Conservation (phyloP, 1,284 basidiomycete genomes). For the Grifola frondosa region DNA sequence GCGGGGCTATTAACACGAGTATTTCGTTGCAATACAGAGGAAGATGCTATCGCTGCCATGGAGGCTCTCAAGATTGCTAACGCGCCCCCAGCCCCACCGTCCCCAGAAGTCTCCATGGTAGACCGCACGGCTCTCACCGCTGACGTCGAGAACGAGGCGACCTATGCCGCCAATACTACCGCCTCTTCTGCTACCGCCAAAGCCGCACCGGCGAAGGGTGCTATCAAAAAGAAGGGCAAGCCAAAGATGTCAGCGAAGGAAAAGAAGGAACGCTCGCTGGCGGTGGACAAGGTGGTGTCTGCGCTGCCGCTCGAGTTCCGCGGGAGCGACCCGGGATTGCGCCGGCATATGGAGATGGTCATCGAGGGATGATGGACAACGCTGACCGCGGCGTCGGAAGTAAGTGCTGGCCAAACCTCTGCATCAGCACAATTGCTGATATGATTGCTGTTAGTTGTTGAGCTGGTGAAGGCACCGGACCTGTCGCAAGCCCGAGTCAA, state of each 20-base stretch:
- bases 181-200: conserved; percentile 32
- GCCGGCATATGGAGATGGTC: conserved; percentile 76
- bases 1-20: background rate
- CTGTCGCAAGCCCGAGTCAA: conserved; percentile 88
- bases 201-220: conserved; percentile 24
- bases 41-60: conserved; percentile 33
- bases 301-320: conserved; percentile 88
- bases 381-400: conserved; percentile 54
- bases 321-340: conserved; percentile 80
- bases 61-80: conserved; percentile 28
- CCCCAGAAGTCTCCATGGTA: conserved; percentile 33
- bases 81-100: conserved; percentile 33
- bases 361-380: conserved; percentile 66
- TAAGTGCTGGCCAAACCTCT: conserved; percentile 26
- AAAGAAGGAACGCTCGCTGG: conserved; percentile 77
- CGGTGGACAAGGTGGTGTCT: conserved; percentile 74
- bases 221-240: conserved; percentile 62
- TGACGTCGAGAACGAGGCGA: conserved; percentile 30
- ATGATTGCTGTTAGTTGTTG: conserved; percentile 55
- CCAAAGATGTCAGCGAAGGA: conserved; percentile 75
- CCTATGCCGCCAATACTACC: conserved; percentile 38
- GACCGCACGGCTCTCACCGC: conserved; percentile 40
- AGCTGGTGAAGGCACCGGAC: conserved; percentile 79
- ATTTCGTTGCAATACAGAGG: conserved; percentile 29
- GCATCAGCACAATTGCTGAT: background rate